Conservation (phyloP, 768 basidiomycete genomes). For the Crucibulum laeve region DNA sequence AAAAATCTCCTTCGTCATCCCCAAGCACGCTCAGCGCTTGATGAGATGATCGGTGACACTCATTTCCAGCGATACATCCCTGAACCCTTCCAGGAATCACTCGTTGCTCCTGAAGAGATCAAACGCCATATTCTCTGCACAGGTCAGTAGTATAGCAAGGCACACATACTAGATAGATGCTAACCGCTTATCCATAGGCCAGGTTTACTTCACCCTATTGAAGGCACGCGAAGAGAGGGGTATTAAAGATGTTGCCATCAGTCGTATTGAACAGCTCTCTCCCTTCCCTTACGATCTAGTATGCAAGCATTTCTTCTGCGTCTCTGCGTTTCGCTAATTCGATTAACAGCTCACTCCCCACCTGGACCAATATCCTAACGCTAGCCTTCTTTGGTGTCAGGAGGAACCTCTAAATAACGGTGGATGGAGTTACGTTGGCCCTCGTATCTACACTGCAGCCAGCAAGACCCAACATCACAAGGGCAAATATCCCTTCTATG, state of each 20-base stretch:
- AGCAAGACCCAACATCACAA: constrained; percentile 87
- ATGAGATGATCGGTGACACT: constrained; percentile 87
- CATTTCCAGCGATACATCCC: constrained; percentile 93
- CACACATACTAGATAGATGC: neutral
- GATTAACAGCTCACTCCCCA: constrained; percentile 75
- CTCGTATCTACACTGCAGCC: constrained; percentile 91
- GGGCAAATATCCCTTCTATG: constrained; percentile 87
- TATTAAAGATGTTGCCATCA: constrained; percentile 91
- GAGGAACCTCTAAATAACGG: constrained; percentile 98
- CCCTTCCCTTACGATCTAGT: constrained; percentile 97
- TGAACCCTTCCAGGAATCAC: constrained; percentile 65
- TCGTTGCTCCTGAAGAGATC: constrained; percentile 82
- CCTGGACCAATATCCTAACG: constrained; percentile 95
- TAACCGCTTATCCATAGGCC: constrained; percentile 46
- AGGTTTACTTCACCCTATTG: constrained; percentile 89
- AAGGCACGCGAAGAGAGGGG: constrained; percentile 89
- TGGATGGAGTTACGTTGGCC: constrained; percentile 94
- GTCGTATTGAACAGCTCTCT: constrained; percentile 90
- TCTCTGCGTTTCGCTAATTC: neutral
- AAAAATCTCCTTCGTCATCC: constrained; percentile 95
- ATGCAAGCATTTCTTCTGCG: constrained; percentile 17
- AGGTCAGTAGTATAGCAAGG: constrained; percentile 30
- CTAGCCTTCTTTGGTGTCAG: constrained; percentile 91
- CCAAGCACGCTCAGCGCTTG: constrained; percentile 78
- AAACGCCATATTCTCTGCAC: constrained; percentile 90